Conservation (phyloP, 371 early-diverging fungal genomes). For the Mucor indicus region DNA sequence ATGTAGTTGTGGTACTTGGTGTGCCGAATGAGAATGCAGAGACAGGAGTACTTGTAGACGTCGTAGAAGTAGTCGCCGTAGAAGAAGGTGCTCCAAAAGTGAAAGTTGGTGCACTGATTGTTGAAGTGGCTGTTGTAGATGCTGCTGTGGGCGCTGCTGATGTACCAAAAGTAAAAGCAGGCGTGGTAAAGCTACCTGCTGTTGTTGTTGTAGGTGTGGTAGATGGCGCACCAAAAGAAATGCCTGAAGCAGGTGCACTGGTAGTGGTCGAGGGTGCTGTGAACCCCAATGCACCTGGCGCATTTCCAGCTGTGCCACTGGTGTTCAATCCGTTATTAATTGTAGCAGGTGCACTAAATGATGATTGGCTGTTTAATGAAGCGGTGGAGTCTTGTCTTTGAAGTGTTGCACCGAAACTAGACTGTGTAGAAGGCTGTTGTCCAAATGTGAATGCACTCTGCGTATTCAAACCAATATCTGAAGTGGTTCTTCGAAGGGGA, state of each 20-base stretch:
- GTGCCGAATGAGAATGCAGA: constrained; percentile 13
- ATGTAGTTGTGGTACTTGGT: neutral
- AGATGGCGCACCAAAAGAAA: neutral
- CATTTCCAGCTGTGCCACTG: no score
- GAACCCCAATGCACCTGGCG: no score
- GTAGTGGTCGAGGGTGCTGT: neutral
- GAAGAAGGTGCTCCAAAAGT: neutral
- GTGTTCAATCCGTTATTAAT: neutral
- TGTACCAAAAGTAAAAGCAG: neutral
- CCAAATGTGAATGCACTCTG: no score
- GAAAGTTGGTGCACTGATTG: neutral
- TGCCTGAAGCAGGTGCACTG: neutral
- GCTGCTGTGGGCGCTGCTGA: neutral
- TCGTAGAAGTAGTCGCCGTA: neutral
- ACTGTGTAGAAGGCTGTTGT: no score
- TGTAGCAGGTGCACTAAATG: neutral
- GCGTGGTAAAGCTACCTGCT: no score
- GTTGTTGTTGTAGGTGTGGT: neutral
- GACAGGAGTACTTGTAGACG: neutral
- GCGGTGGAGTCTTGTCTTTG: no score
- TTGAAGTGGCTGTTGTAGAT: neutral
- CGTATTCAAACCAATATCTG: neutral
- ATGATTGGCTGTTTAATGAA: no score
- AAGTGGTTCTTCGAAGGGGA: neutral
- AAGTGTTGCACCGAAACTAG: no score